Base-by-base conservation (phyloP, 768 basidiomycete species). In the Tulasnella sp. region DNA sequence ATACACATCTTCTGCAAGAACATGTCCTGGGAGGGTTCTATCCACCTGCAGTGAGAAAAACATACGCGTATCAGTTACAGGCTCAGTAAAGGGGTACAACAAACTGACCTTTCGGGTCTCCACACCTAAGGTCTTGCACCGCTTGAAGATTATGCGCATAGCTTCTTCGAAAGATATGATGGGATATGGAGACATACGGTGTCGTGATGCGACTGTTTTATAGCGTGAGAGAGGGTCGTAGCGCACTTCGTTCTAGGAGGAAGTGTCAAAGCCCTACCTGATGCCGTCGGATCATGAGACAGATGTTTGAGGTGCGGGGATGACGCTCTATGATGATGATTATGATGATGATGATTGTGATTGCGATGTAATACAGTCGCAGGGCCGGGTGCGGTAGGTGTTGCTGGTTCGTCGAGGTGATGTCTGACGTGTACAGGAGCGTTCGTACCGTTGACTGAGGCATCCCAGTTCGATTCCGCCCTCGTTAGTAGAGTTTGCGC, bases 101-200 rank as follows among this genome's bases (percentile, higher is more conserved):
- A 15, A 2, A 68, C 76, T 50, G 60, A 86, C 86, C 10, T 71
- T 71, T 25, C 73, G 70, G 3, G 68, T 73, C 9, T 73, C 59
- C 1, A 69, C 53, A 3, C 69, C 69, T 17, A 87, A 70, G 1
- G 74, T 70, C 19, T 68, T 63, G 9, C 82, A 69, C 61, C 82
- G 73, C 0, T 71, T 66, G 59, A 80, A 63, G 24, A 94, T 76
- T 1, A 78, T 69, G 0, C 69, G 65, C n/a, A 86, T 71, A 1
- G 90, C 89, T 12, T 80, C 75, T 29, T 83, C 74, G 10, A 90
- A 73, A 0, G 80, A 74, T 30, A 92, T 75, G 31, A 87, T 71
- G 0, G 83, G 80, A 68, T 85, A 92, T 0, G 87, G 89, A 0
- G 90, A 92, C 30, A 80, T 70, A 31, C 91, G 78, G 63, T 84